phyloP scores from a whole-genome alignment of 2,329 filamentous ascomycete species.

The Fonsecaea nubica region DNA sequence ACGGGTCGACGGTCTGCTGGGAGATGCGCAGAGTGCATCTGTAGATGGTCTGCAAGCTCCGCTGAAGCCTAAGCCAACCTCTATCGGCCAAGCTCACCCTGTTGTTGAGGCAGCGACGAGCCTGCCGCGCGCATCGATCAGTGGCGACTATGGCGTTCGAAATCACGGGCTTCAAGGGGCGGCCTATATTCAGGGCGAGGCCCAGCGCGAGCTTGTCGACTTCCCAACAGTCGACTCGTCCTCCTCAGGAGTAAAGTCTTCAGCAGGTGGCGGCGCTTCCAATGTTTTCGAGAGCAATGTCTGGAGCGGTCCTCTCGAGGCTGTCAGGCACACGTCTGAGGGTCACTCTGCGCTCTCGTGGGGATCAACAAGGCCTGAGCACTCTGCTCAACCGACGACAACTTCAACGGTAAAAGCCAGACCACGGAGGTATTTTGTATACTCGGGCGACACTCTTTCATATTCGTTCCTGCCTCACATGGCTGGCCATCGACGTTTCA shows the following conservation, averaged over 20 bases:
- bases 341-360: not conserved
- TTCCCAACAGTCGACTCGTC: not conserved
- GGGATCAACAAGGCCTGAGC: not conserved
- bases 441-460: slow-evolving; percentile 2
- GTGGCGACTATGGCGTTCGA: not conserved
- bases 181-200: not conserved
- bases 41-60: not conserved
- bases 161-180: not conserved
- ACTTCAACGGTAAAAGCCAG: not conserved
- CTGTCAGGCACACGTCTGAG: not conserved
- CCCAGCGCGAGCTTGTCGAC: not conserved
- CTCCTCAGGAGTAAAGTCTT: not conserved
- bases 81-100: too few relatives aligned
- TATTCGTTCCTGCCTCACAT: slow-evolving; percentile 9
- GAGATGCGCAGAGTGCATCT: not conserved
- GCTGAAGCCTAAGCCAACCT: not conserved
- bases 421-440: not conserved
- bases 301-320: not conserved
- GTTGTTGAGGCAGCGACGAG: too few relatives aligned
- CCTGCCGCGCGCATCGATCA: not conserved
- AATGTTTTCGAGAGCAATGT: not conserved
- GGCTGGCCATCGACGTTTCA: slow-evolving; percentile 5
- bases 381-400: not conserved
- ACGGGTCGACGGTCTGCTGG: not conserved
- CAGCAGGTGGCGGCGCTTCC: not conserved